These are phyloP conservation scores for Pythium biforme DNA, from an alignment of 352 stramenopile species.

Conservation along the genomic window DNA sequence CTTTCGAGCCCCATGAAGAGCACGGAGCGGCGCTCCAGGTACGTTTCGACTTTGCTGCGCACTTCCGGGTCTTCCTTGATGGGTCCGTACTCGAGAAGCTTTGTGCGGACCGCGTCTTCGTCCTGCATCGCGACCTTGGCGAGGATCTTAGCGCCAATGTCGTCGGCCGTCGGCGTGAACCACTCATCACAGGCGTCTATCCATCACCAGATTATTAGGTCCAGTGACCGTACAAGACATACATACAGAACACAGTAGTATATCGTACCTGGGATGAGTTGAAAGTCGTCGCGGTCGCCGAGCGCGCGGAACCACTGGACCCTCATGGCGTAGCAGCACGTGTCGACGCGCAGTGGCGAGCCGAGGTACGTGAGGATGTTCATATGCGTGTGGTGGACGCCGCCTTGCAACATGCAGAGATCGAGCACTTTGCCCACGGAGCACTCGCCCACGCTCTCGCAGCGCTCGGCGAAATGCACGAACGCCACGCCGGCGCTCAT, in stretches of 20 bases:
- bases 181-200: conserved; percentile 57
- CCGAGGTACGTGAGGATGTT: conserved; percentile 76
- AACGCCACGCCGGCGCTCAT: conserved; percentile 28
- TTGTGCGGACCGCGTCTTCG: conserved; percentile 65
- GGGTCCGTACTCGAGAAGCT: conserved; percentile 81
- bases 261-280: conserved; percentile 51
- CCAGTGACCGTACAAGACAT: neutral
- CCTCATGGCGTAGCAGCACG: conserved; percentile 66
- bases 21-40: conserved; percentile 75
- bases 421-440: conserved; percentile 67
- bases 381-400: conserved; percentile 83
- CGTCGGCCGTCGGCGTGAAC: conserved; percentile 77
- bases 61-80: conserved; percentile 85
- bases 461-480: conserved; percentile 52
- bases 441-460: conserved; percentile 53
- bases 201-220: neutral
- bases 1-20: conserved; percentile 62
- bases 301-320: conserved; percentile 80
- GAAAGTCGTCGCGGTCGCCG: conserved; percentile 63
- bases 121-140: conserved; percentile 77
- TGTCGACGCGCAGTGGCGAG: conserved; percentile 50
- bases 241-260: neutral
- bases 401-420: conserved; percentile 72
- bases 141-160: conserved; percentile 75
- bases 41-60: conserved; percentile 83